Conservation (phyloP, 140 eudicot species). For the Cichorium intybus region DNA sequence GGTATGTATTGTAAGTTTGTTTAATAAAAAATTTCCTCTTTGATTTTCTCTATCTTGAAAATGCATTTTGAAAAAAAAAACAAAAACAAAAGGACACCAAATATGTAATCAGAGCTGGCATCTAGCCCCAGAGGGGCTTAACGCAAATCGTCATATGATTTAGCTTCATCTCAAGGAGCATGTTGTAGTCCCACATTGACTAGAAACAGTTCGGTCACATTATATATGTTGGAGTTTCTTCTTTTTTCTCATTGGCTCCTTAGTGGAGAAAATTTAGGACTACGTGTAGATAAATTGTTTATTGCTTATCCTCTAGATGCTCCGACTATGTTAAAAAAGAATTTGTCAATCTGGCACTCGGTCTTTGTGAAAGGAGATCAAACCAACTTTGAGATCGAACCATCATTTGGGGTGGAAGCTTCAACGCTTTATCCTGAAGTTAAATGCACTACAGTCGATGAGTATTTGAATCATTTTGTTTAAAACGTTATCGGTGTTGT, state of each 20-base stretch:
- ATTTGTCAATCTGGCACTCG: constrained; percentile 34
- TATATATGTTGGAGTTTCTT: not conserved
- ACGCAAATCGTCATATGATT: no score
- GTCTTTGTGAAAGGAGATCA: constrained; percentile 62
- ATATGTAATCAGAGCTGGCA: no score
- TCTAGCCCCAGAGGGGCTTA: no score
- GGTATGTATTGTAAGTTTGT: constrained; percentile 22
- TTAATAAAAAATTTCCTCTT: not conserved
- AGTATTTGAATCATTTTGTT: constrained; percentile 17
- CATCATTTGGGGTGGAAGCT: constrained; percentile 66
- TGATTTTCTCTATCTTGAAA: no score
- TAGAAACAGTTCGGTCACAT: no score
- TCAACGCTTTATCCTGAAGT: constrained; percentile 59
- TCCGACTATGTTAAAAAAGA: constrained; percentile 33
- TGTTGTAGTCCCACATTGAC: no score
- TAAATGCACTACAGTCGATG: constrained; percentile 52
- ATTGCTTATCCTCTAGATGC: constrained; percentile 39
- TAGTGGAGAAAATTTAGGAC: not conserved
- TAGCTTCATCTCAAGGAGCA: no score
- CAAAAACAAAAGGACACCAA: no score
- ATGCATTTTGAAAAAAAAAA: no score
- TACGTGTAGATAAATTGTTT: not conserved
- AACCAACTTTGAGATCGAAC: constrained; percentile 51
- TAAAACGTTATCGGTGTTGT: not conserved
- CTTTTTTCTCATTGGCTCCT: no score